Conservation (phyloP, 352 stramenopile genomes). For the Globisporangium okanoganense region DNA sequence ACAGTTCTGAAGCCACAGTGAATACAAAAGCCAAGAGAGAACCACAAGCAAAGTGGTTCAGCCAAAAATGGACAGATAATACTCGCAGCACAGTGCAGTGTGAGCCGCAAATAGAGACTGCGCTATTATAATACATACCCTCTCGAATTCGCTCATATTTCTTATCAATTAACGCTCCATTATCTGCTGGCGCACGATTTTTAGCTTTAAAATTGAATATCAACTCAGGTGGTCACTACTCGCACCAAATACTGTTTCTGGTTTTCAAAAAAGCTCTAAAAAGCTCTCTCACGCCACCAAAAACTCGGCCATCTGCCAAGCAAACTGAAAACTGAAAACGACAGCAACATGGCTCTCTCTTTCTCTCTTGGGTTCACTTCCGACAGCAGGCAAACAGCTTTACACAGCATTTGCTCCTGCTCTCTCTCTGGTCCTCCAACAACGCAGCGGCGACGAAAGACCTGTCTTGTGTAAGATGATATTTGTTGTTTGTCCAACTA, state of each 20-base stretch:
- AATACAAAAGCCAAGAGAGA: background rate
- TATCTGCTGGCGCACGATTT: no score
- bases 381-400: background rate
- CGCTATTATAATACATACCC: background rate
- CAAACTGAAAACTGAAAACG: background rate
- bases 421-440: background rate
- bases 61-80: background rate
- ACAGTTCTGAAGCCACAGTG: constrained; percentile 14
- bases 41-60: background rate
- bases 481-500: no score
- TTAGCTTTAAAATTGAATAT: no score
- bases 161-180: no score
- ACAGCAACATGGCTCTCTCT: background rate
- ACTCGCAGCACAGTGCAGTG: background rate
- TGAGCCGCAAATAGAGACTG: no score
- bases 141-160: background rate
- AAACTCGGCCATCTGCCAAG: background rate
- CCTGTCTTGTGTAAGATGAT: no score
- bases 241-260: no score
- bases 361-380: background rate
- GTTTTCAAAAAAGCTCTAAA: background rate
- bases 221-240: no score
- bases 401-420: background rate
- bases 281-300: background rate
- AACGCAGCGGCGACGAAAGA: background rate